These are phyloP conservation scores for Phytophthora citricola DNA, from an alignment of 352 stramenopile species.

Conservation along the genomic window DNA sequence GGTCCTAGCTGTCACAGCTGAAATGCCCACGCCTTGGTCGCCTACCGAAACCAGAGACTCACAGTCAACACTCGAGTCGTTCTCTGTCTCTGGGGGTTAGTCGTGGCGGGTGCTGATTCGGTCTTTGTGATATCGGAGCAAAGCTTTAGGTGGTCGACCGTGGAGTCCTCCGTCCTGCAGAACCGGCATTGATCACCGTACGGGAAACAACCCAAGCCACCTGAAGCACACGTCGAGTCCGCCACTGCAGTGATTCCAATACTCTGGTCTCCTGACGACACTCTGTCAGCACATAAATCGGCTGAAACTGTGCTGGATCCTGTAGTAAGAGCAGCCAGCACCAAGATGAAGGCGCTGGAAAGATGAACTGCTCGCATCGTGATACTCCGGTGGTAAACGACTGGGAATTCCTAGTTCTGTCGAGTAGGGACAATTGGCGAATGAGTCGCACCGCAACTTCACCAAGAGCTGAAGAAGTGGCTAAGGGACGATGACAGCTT, in stretches of 20 bases:
- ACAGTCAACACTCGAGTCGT: constrained; percentile 26
- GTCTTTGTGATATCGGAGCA: constrained; percentile 22
- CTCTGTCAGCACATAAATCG: constrained; percentile 27
- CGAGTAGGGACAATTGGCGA: constrained; percentile 36
- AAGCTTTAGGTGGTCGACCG: constrained; percentile 13
- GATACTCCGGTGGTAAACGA: constrained; percentile 11
- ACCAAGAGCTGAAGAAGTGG: constrained; percentile 1
- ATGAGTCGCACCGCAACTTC: constrained; percentile 23
- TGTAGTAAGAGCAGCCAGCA: constrained; percentile 15
- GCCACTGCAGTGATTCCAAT: constrained; percentile 46
- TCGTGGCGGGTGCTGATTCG: background rate
- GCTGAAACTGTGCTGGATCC: constrained; percentile 9
- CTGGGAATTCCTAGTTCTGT: constrained; percentile 8
- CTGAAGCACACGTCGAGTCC: constrained; percentile 37
- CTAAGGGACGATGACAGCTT: constrained; percentile 9
- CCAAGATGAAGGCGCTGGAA: constrained; percentile 24
- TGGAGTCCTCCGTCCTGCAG: constrained; percentile 15
- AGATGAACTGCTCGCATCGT: constrained; percentile 29
- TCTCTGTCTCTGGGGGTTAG: background rate
- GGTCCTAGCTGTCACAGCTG: constrained; percentile 24
- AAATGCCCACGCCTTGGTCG: constrained; percentile 39
- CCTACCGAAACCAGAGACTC: constrained; percentile 32
- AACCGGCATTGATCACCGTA: constrained; percentile 34
- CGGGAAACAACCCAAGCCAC: constrained; percentile 37
- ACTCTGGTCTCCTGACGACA: constrained; percentile 35